Conservation (phyloP, 2,329 filamentous ascomycete species). For the Aspergillus nomiae region DNA sequence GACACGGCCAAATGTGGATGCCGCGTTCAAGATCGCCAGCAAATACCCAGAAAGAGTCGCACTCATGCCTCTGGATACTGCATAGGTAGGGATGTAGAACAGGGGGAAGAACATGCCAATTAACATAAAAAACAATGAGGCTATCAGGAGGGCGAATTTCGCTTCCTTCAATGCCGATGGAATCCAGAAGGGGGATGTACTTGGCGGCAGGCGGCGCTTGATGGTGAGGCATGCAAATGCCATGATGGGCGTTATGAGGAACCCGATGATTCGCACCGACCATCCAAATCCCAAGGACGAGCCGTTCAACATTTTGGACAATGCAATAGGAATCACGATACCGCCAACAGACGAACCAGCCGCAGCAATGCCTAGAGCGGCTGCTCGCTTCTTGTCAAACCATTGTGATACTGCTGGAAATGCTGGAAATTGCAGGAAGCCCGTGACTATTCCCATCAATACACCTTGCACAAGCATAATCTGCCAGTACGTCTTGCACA, state of each 20-base stretch:
- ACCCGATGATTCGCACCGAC: conserved; percentile 56
- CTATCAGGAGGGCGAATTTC: conserved; percentile 34
- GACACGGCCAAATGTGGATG: conserved; percentile 36
- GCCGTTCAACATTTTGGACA: conserved; percentile 52
- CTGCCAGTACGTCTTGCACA: conserved; percentile 58
- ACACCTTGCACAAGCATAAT: conserved; percentile 44
- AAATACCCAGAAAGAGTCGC: conserved; percentile 30
- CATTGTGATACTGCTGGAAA: conserved; percentile 50
- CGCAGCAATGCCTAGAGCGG: conserved; percentile 51
- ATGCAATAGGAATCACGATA: conserved; percentile 52
- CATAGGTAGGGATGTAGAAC: conserved; percentile 34
- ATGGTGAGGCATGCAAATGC: conserved; percentile 39
- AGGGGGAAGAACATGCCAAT: conserved; percentile 32
- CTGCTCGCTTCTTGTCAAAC: conserved; percentile 52
- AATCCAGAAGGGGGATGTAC: conserved; percentile 10
- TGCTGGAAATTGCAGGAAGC: conserved; percentile 48
- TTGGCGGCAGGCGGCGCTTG: conserved; percentile 19
- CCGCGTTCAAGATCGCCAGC: conserved; percentile 36
- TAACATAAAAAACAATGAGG: conserved; percentile 24
- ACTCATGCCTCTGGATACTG: conserved; percentile 16
- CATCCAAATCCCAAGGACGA: conserved; percentile 52
- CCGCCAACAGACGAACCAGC: conserved; percentile 56
- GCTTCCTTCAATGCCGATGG: conserved; percentile 40
- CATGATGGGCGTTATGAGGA: conserved; percentile 51
- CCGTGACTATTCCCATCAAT: conserved; percentile 30